phyloP scores from a whole-genome alignment of 306 rosid species.

The Hylodesmum podocarpum region DNA sequence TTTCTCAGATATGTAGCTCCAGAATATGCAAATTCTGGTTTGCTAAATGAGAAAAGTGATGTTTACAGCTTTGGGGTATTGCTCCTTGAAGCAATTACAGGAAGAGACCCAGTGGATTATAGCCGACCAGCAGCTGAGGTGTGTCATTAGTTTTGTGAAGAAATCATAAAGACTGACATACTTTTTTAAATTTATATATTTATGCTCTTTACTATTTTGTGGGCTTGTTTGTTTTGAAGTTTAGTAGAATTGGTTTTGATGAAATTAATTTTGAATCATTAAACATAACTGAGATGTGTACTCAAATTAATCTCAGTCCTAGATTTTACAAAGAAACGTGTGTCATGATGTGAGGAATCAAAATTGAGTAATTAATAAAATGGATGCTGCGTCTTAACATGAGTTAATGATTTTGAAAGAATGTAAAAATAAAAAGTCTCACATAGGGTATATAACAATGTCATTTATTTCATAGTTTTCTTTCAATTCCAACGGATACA shows the following conservation, averaged over 20 bases:
- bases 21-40: conserved; percentile 90
- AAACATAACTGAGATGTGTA: background rate
- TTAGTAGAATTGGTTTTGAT: background rate
- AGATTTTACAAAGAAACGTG: background rate
- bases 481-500: background rate
- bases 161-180: background rate
- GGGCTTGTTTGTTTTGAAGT: background rate
- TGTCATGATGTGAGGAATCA: background rate
- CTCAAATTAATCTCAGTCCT: background rate
- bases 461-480: background rate
- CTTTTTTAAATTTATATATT: background rate
- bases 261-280: background rate
- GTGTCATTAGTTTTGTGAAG: background rate
- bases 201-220: background rate
- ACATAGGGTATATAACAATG: background rate
- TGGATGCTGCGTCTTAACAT: background rate
- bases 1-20: conserved; percentile 82
- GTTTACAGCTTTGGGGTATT: conserved; percentile 79
- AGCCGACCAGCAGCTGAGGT: conserved; percentile 74
- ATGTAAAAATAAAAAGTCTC: background rate
- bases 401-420: background rate
- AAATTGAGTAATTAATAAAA: background rate
- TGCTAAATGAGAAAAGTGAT: conserved; percentile 83
- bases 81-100: conserved; percentile 77
- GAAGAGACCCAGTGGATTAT: conserved; percentile 85